These are phyloP conservation scores for Yamadazyma pseudoaaseri DNA, from an alignment of 1,139 yeast genomes.

Conservation along the genomic window DNA sequence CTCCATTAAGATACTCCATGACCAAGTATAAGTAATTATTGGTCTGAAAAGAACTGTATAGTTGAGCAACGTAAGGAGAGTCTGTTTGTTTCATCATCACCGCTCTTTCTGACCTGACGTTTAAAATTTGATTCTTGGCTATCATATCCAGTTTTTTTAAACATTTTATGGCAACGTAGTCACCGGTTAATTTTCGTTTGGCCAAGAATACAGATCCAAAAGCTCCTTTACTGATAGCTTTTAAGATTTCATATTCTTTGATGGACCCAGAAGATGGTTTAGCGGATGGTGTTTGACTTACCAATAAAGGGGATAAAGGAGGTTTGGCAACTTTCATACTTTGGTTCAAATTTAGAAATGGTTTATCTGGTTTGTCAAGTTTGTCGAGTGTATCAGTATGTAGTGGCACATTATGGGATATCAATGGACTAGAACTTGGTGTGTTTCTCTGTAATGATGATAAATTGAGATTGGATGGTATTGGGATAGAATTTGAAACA, in stretches of 20 bases:
- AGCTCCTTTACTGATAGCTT: conserved; percentile 96
- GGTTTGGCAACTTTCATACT: conserved; percentile 32
- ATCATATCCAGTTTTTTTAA: conserved; percentile 93
- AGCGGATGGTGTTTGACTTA: conserved; percentile 55
- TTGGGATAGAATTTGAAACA: conserved; percentile 38
- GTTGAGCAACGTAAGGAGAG: conserved; percentile 89
- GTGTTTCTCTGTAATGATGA: conserved; percentile 60
- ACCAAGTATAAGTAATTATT: conserved; percentile 84
- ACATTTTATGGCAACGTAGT: conserved; percentile 94
- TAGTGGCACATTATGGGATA: conserved; percentile 9
- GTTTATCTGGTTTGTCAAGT: conserved; percentile 6
- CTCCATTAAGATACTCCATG: conserved; percentile 96
- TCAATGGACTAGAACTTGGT: conserved; percentile 47
- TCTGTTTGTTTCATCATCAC: conserved; percentile 97
- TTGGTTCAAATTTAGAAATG: conserved; percentile 4
- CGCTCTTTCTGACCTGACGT: conserved; percentile 92
- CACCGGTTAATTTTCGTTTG: conserved; percentile 81
- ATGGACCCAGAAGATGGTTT: conserved; percentile 67
- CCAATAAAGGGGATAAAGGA: conserved; percentile 79
- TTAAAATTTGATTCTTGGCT: conserved; percentile 92
- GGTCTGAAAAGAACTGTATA: conserved; percentile 87
- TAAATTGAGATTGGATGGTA: conserved; percentile 44
- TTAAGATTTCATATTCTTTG: conserved; percentile 83
- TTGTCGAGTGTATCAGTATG: conserved; percentile 10
- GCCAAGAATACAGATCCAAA: conserved; percentile 94